These are phyloP conservation scores for Aaosphaeria pasadenensis DNA, from an alignment of 2,329 filamentous ascomycete genomes.

Conservation along the genomic window DNA sequence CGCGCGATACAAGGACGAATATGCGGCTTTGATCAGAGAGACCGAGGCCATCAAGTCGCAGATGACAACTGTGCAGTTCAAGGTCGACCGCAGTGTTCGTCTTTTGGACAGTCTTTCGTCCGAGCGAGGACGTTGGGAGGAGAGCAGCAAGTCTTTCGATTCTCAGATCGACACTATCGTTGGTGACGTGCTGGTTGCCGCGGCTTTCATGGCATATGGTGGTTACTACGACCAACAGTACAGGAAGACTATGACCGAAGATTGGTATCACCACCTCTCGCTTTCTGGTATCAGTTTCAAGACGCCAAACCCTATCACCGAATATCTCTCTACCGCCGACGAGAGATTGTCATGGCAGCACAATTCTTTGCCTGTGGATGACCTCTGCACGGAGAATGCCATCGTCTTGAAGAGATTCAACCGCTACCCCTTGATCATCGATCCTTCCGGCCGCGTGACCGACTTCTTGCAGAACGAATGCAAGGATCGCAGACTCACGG, in stretches of 20 bases:
- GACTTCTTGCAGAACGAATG: conserved; percentile 95
- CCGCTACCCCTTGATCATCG: conserved; percentile 95
- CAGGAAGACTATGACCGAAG: conserved; percentile 95
- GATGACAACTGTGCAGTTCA: conserved; percentile 95
- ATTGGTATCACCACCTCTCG: conserved; percentile 91
- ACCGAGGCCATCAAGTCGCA: conserved; percentile 96
- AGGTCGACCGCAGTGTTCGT: conserved; percentile 93
- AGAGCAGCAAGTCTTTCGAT: conserved; percentile 96
- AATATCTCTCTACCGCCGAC: conserved; percentile 95
- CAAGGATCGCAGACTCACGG: conserved; percentile 87
- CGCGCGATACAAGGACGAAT: conserved; percentile 91
- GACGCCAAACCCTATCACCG: conserved; percentile 87
- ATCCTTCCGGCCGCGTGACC: conserved; percentile 89
- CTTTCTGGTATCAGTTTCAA: conserved; percentile 94
- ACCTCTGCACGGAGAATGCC: conserved; percentile 97
- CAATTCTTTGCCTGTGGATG: conserved; percentile 88
- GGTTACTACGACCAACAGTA: conserved; percentile 98
- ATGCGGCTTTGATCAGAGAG: conserved; percentile 92
- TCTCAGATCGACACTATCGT: conserved; percentile 96
- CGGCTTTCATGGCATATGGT: conserved; percentile 93
- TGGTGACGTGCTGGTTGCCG: conserved; percentile 92
- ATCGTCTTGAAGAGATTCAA: conserved; percentile 98
- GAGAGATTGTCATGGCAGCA: conserved; percentile 94
- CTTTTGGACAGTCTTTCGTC: conserved; percentile 93
- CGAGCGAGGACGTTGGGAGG: conserved; percentile 90